Conservation (phyloP, 2,329 filamentous ascomycete species). For the Didymella segeticola region DNA sequence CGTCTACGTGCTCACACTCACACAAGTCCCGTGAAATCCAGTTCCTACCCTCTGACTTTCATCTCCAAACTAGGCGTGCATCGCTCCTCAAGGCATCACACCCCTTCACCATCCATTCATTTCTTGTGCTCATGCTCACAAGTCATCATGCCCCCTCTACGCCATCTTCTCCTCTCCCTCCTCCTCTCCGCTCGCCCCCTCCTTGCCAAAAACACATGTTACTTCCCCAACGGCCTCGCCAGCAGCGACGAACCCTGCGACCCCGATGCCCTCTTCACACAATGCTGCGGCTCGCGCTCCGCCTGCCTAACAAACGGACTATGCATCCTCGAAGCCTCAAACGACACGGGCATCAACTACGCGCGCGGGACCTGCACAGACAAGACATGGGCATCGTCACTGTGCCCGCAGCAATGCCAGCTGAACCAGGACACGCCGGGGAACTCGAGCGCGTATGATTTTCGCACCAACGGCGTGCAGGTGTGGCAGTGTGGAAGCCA, state of each 20-base stretch:
- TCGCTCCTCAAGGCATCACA: too few species aligned
- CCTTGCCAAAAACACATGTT: slow-evolving; percentile 12
- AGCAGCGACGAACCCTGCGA: slow-evolving; percentile 18
- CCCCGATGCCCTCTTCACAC: slow-evolving; percentile 12
- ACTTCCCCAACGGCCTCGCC: slow-evolving; percentile 17
- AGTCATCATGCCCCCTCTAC: not conserved
- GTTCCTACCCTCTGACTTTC: too few species aligned
- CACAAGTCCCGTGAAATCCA: too few species aligned
- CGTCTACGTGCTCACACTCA: too few species aligned
- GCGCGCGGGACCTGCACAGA: slow-evolving; percentile 23
- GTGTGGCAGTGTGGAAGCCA: slow-evolving; percentile 20
- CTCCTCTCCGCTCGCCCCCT: not conserved
- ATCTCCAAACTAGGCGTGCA: too few species aligned
- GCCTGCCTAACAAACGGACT: slow-evolving; percentile 22
- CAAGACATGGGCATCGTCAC: slow-evolving; percentile 7
- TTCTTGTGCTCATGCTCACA: not conserved
- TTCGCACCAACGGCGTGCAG: slow-evolving; percentile 13
- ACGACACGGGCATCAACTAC: slow-evolving; percentile 18
- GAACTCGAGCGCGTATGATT: slow-evolving; percentile 20
- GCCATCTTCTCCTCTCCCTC: not conserved
- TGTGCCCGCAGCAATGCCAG: slow-evolving; percentile 18
- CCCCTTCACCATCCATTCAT: too few species aligned
- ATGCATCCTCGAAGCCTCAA: slow-evolving; percentile 17
- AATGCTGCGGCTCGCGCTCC: slow-evolving; percentile 15
- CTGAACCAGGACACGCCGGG: not conserved